Base-by-base conservation (phyloP, 2,329 filamentous ascomycete species). In the Domatiomyces globalis region DNA sequence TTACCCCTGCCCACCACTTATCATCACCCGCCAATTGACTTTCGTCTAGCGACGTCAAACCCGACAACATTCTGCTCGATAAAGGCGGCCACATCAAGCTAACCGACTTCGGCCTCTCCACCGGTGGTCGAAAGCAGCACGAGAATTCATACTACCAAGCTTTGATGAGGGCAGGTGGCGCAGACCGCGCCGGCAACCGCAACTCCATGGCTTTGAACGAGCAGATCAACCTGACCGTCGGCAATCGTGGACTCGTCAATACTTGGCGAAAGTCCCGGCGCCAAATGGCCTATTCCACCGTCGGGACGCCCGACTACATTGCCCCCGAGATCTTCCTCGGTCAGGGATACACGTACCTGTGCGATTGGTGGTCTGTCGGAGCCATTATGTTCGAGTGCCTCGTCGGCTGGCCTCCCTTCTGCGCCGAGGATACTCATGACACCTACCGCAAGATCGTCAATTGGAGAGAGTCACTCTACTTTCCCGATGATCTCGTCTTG, bases 321-420 rank as follows among this genome's bases (percentile, higher is more conserved):
- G 92, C 92, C 1, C 92, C 92, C 2, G 92, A 98, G 67, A 96
- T 98, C 62, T 96, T 98, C 69, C 94, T 87, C 46, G 89, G 90
- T 17, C 86, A 94, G 63, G 92, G 92, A 47, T 98, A 98, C 72
- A 87, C 87, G 53, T 95, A 90, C 63, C 84, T 94, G 66, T 98
- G 92, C 67, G 92, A 98, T 74, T 98, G 92, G 92, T 98, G 92
- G 92, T 94, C 87, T 19, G 78, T 98, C 48, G 92, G 92, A 49
- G 95, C 92, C 45, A 98, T 98, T 71, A 96, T 98, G 92, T 98
- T 96, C 63, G 92, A 98, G 70, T 98, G 92, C 69, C 76, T 98
- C 60, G 88, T 98, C 55, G 92, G 92, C 62, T 98, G 92, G 92
- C 92, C 92, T 51, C 92, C 92, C 27, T 98, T 98, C 78, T 98